These are phyloP conservation scores for Beauveria pseudobassiana DNA, from an alignment of 2,329 filamentous ascomycete genomes.

Conservation along the genomic window DNA sequence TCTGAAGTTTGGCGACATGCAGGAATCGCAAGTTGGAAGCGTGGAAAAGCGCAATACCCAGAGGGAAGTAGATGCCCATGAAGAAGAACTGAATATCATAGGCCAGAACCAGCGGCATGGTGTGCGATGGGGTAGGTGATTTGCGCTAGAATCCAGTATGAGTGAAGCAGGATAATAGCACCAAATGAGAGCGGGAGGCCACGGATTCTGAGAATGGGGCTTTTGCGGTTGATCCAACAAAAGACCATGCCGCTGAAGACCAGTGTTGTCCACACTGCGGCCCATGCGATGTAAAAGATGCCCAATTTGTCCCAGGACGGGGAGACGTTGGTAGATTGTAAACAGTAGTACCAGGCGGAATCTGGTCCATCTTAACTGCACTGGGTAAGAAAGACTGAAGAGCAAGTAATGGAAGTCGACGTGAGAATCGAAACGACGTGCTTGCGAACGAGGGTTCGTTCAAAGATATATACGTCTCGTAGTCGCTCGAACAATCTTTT, in stretches of 20 bases:
- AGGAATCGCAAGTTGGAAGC: conserved; percentile 47
- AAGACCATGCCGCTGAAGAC: conserved; percentile 28
- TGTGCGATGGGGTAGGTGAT: conserved; percentile 34
- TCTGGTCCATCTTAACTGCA: conserved; percentile 1
- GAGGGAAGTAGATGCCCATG: conserved; percentile 51
- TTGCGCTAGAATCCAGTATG: conserved; percentile 34
- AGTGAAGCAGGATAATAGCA: conserved; percentile 29
- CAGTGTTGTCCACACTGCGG: conserved; percentile 20
- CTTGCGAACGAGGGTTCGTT: no score
- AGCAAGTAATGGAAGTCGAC: not conserved
- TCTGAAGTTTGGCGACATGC: conserved; percentile 41
- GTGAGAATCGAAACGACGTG: not conserved
- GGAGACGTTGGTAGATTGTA: conserved; percentile 22
- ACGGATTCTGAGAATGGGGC: conserved; percentile 32
- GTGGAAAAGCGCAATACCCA: conserved; percentile 52
- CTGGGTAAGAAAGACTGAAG: not conserved
- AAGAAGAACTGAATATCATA: conserved; percentile 49
- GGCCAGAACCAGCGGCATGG: conserved; percentile 31
- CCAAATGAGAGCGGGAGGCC: conserved; percentile 28
- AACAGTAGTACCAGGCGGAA: conserved; percentile 17
- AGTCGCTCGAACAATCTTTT: not conserved
- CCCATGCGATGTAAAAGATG: conserved; percentile 23
- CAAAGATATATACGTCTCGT: not conserved
- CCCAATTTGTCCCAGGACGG: conserved; percentile 22
- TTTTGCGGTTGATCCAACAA: conserved; percentile 25